These are phyloP conservation scores for Pseudonitzschia delicatissima DNA, from an alignment of 108 stramenopile species.

Conservation along the genomic window DNA sequence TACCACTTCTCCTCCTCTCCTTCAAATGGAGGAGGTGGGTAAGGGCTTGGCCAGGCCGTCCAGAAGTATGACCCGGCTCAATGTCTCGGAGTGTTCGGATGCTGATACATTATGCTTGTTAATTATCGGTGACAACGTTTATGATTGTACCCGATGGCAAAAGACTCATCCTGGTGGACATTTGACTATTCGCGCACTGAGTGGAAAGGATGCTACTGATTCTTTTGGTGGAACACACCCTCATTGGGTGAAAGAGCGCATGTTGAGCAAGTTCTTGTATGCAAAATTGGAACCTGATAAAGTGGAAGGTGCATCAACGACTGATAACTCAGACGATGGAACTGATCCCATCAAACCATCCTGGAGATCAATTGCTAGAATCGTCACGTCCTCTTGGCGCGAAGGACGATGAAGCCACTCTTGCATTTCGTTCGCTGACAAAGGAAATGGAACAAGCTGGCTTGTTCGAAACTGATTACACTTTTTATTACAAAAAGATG, in stretches of 20 bases:
- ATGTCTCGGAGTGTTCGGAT: background rate
- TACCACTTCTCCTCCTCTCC: too few relatives aligned
- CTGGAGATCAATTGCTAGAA: background rate
- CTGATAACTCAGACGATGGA: background rate
- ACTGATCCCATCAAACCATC: background rate
- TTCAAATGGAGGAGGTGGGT: background rate
- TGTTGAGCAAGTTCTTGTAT: slow-evolving; percentile 21
- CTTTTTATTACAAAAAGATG: slow-evolving; percentile 15
- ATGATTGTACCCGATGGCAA: slow-evolving; percentile 16
- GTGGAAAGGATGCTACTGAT: slow-evolving; percentile 26
- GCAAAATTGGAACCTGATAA: slow-evolving; percentile 1
- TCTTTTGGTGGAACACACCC: slow-evolving; percentile 8
- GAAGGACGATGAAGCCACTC: slow-evolving; percentile 13
- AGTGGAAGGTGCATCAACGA: background rate
- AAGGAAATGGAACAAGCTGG: slow-evolving; percentile 17
- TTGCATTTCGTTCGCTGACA: slow-evolving; percentile 22
- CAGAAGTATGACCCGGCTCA: slow-evolving; percentile 1
- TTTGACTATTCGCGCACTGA: slow-evolving; percentile 13
- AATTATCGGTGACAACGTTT: slow-evolving; percentile 8
- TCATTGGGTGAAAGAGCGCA: background rate
- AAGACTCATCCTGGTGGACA: slow-evolving; percentile 19
- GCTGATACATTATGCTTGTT: slow-evolving; percentile 3
- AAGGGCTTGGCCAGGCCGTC: background rate
- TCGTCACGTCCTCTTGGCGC: background rate
- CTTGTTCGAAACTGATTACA: slow-evolving; percentile 19